Evolutionary conservation across 179 eudicot species (phyloP).

Genomic region (Sideroxylon spinosum): DNA sequence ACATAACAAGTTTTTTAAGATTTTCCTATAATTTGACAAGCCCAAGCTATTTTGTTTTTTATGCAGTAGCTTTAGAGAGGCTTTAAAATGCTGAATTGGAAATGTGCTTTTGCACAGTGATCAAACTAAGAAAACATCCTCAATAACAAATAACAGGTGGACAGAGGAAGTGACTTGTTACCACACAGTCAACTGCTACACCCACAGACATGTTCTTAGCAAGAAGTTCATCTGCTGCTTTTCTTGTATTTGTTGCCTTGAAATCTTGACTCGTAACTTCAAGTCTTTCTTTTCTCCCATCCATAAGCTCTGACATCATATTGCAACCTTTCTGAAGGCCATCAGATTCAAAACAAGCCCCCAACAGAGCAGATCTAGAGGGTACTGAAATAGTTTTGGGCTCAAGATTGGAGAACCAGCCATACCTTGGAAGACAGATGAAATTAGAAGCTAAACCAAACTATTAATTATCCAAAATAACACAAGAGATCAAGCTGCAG

Average conservation of each 20-base stretch:
- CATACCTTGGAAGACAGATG: conserved; percentile 55
- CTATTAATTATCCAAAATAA: neutral
- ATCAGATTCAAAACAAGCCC: conserved; percentile 20
- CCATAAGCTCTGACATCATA: conserved; percentile 23
- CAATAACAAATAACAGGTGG: neutral
- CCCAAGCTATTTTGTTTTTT: neutral
- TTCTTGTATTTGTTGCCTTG: conserved; percentile 20
- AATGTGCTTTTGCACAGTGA: neutral
- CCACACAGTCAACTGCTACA: conserved; percentile 35
- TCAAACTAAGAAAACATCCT: conserved; percentile 3
- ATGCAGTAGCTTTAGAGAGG: neutral
- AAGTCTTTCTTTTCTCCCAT: conserved; percentile 22
- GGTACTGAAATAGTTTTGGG: conserved; percentile 14
- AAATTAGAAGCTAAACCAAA: conserved; percentile 13
- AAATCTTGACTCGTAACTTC: conserved; percentile 22
- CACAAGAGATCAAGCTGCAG: conserved; percentile 13
- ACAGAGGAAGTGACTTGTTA: conserved; percentile 21
- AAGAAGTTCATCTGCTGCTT: conserved; percentile 23
- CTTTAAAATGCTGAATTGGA: neutral
- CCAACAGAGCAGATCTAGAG: conserved; percentile 20
- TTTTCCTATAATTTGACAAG: neutral
- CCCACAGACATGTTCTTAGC: conserved; percentile 28
- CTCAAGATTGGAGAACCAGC: conserved; percentile 57
- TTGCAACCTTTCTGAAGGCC: conserved; percentile 20
- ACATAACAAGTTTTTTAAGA: neutral